A percentile compares a stretch with the other conserved stretches of the same genome.
Evolutionary conservation across 176 grass and related monocot genomes (phyloP).

Genomic region (Miscanthus lutarioriparius): DNA sequence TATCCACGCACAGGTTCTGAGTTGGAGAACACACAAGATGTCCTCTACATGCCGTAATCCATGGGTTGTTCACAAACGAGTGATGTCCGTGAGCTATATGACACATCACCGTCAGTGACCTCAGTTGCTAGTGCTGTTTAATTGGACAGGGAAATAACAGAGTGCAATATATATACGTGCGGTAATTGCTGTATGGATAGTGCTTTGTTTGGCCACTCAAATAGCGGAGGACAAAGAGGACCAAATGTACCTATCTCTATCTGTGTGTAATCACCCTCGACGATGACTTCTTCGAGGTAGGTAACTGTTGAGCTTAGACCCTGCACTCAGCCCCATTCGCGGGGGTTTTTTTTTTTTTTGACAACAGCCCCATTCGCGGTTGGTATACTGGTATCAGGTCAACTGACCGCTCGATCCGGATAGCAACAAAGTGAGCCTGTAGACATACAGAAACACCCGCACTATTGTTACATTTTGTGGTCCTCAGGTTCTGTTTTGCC

Average conservation of each 20-base stretch:
- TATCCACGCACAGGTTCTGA: not conserved
- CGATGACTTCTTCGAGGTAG: not conserved
- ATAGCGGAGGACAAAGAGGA: not conserved
- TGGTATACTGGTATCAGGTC: not conserved
- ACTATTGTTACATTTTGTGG: not conserved
- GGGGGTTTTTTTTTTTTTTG: too few species aligned
- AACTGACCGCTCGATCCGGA: not conserved
- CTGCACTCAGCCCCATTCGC: not conserved
- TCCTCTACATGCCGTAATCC: too few species aligned
- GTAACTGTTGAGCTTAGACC: not conserved
- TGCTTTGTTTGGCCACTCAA: conserved; percentile 10
- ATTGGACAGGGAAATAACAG: not conserved
- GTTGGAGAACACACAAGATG: conserved; percentile 6
- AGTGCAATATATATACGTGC: not conserved
- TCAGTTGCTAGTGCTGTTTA: not conserved
- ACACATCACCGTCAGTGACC: not conserved
- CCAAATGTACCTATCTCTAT: not conserved
- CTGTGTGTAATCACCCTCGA: not conserved
- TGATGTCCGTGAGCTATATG: not conserved
- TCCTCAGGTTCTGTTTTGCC: not conserved
- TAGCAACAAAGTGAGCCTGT: not conserved
- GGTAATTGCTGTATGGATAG: not conserved
- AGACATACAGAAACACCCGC: not conserved
- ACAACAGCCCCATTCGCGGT: not conserved
- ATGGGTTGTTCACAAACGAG: not conserved